These are phyloP conservation scores for Macrolepiota fuliginosa DNA, from an alignment of 768 basidiomycete genomes.

Conservation along the genomic window DNA sequence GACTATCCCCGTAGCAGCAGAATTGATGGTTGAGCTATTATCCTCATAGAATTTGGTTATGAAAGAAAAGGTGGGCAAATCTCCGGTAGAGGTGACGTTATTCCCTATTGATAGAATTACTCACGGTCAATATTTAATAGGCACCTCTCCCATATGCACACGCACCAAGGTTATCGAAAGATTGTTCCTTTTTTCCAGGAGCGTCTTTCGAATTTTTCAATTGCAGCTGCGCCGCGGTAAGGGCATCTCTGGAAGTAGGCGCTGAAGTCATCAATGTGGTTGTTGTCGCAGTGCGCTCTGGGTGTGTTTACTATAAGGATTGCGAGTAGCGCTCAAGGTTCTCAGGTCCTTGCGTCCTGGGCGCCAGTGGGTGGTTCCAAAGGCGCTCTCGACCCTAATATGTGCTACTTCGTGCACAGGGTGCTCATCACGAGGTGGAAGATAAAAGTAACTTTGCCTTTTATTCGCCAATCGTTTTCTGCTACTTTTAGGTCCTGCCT, in stretches of 20 bases:
- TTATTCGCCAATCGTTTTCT: no score
- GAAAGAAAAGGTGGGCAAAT: neutral
- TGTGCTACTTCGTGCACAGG: no score
- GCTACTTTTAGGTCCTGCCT: no score
- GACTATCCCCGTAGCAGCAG: conserved; percentile 12
- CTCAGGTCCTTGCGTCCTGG: no score
- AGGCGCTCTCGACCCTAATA: no score
- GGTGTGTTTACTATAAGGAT: no score
- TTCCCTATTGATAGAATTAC: neutral
- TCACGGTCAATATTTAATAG: neutral
- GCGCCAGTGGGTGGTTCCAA: no score
- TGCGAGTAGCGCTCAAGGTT: no score
- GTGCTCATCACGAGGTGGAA: no score
- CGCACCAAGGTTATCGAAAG: neutral
- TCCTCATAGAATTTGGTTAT: conserved; percentile 23
- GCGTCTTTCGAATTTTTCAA: neutral
- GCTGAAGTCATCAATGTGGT: no score
- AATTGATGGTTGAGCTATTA: conserved; percentile 9
- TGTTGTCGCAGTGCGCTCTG: no score
- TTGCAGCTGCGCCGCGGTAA: neutral
- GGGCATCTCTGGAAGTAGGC: neutral
- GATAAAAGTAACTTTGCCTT: no score
- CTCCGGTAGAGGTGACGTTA: neutral
- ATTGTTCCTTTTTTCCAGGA: conserved; percentile 2
- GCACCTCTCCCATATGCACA: neutral